Evolutionary conservation across 2,329 filamentous ascomycete species (phyloP), one percentile per base, ranked within the genome.

Genomic region (Cordyceps cateniannulata): DNA sequence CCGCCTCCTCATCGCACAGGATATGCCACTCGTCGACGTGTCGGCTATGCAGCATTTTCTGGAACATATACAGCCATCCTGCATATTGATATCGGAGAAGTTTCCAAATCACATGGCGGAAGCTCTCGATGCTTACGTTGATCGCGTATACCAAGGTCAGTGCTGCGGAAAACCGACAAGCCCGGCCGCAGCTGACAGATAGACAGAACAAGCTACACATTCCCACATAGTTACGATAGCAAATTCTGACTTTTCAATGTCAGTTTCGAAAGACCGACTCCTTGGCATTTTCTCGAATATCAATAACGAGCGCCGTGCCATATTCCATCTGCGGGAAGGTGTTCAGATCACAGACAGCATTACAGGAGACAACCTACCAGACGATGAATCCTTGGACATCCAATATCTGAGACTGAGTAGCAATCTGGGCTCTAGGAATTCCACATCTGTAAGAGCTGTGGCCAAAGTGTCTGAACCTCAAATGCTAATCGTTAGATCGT

Each of bases 1-100:
- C 67, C 85, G 80, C 40, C 73, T 97, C 3, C 88, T 84, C 62
- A 79, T 96, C 48, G 86, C 96, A 69, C 86, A 93, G 69, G 93
- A 97, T 66, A 80, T 90, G 10, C 79, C 83, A 18, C 79, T 85
- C 65, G 88, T 86, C 5, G 86, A 85, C n/a, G 71, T 84, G n/a
- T 86, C 90, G 40, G 76, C 87, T 14, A 76, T 89, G n/a, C 85
- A 90, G 63, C 85, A 81, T 5, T 73, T 87, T 22, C 69, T 86
- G 47, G 66, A 81, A 10, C 78, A 85, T 58, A 72, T 76, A 14
- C 79, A 82, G 60, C 84, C 85, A 18, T 86, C 81, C 0, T 79
- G 76, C 0, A 70, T 88, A 25, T 71, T 88, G 7, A 73, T 85
- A 18, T 78, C 81, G 0, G 72, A 77, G 27, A 77, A 79, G 38